phyloP scores from a whole-genome alignment of 345 rosid genomes.

The Brassica napus region Da-Ae NC_063446.1:28418501-28419000 shows the following conservation, averaged over 20 bases:
- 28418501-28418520: slow-evolving; percentile 60
- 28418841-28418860: slow-evolving; percentile 73
- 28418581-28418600: slow-evolving; percentile 95
- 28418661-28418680: slow-evolving; percentile 78
- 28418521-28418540: slow-evolving; percentile 61
- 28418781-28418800: neutral
- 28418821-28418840: slow-evolving; percentile 95
- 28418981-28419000: neutral
- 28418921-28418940: neutral
- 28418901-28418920: neutral
- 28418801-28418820: slow-evolving; percentile 44
- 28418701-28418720: slow-evolving; percentile 79
- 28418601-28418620: slow-evolving; percentile 99
- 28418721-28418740: slow-evolving; percentile 71
- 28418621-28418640: slow-evolving; percentile 96
- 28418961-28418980: no score
- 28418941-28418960: neutral
- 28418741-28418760: neutral
- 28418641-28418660: slow-evolving; percentile 78
- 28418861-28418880: slow-evolving; percentile 91
- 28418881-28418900: slow-evolving; percentile 81
- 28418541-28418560: slow-evolving; percentile 77
- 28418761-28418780: neutral
- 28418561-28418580: slow-evolving; percentile 63
- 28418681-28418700: slow-evolving; percentile 99